These are phyloP conservation scores for Bolboschoenoplectus hybrid DNA, from an alignment of 202 grass and related monocot species.

Conservation along the genomic window DNA sequence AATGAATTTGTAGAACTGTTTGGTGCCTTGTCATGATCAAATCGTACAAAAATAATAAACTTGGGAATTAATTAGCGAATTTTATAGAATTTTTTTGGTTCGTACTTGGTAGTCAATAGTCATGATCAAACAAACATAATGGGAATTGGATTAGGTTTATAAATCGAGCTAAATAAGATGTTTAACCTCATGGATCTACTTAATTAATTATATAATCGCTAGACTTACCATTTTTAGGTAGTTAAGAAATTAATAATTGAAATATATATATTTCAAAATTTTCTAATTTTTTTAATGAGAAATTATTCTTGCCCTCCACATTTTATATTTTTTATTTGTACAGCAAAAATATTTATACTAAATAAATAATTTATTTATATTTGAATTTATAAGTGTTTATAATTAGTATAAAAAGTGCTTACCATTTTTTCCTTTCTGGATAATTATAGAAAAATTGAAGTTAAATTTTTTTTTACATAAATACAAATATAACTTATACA, in stretches of 20 bases:
- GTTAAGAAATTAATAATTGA: not conserved
- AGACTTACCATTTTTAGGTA: not conserved
- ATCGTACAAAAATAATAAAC: not conserved
- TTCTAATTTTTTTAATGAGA: not conserved
- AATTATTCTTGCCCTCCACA: not conserved
- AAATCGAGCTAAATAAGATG: not conserved
- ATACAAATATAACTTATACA: too few relatives aligned
- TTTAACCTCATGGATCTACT: not conserved
- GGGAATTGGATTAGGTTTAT: not conserved
- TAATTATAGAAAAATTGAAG: too few relatives aligned
- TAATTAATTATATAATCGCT: not conserved
- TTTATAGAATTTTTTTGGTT: not conserved
- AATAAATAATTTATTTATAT: too few relatives aligned
- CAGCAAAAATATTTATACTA: too few relatives aligned
- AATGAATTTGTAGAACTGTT: not conserved
- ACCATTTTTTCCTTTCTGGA: too few relatives aligned
- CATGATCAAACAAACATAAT: not conserved
- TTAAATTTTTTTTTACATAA: too few relatives aligned
- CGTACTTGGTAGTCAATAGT: not conserved
- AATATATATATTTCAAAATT: not conserved
- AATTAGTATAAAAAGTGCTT: too few relatives aligned
- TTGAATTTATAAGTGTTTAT: too few relatives aligned
- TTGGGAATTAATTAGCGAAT: not conserved
- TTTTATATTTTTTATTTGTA: too few relatives aligned
- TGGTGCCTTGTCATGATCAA: constrained; percentile 16